Base-by-base conservation (phyloP, 371 early-diverging fungal genomes). In the Mortierella sp. region DNA sequence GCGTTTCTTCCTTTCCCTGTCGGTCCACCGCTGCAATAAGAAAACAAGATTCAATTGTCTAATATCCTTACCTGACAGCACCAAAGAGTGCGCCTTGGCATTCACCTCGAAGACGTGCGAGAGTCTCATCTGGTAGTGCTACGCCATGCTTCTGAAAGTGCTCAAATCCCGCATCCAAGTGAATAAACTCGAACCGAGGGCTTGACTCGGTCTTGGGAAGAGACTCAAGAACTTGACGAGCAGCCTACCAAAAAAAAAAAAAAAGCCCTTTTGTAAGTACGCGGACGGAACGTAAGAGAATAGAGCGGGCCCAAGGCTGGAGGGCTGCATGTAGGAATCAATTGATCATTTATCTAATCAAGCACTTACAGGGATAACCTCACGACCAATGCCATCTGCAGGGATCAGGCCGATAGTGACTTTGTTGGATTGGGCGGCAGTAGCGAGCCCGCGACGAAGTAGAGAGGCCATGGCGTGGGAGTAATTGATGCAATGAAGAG, bases 1-100 rank as follows among this genome's bases (percentile, higher is more conserved):
- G 24, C 2, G n/a, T 5, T 3, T 5, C 18, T 16, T 40, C 40
- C 62, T 22, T 40, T 61, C 22, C 10, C 20, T 43, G 32, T 8
- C 58, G 54, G n/a, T 22, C 54, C 20, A 52, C 54, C 54, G 10
- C 8, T 43, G 43, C 5, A 43, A 54, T 9, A 18, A n/a, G 26
- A 54, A 54, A 14, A 54, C 8, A 54, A 54, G 11, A 54, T 9
- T 9, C 9, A 6, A 12, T 12, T 43, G 14, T 43, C 43, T 43
- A 14, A 43, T 43, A 12, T 43, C 14, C 43, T 77, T 87, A 95
- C 94, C 94, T 93, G 70, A 98, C 98, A 62, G 97, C 95, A 30
- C 98, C 98, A 85, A 98, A 98, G 66, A 98, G 88, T n/a, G 96
- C 98, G 11, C 97, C 97, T 43, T 95, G 90, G 78, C 97, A 96